Evolutionary conservation across 78 protist genomes (phyloP).

Genomic region (Dictyostelium capitatum): DNA sequence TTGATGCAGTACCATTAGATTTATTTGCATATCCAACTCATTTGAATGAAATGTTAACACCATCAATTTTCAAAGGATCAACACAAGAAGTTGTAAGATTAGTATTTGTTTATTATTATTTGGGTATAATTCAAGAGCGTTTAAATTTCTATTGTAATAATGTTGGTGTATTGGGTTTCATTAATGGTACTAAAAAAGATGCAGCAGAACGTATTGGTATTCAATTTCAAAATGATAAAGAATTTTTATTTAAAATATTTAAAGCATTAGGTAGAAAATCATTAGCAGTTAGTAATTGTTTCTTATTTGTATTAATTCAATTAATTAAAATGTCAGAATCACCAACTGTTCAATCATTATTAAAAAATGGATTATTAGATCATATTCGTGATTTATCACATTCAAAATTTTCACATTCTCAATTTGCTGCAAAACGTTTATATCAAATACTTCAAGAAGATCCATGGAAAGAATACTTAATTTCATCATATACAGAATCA

Average conservation of each 20-base stretch:
- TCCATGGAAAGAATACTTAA: slow-evolving; percentile 53
- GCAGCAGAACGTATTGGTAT: slow-evolving; percentile 31
- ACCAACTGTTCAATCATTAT: slow-evolving; percentile 31
- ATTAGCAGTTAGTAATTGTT: neutral
- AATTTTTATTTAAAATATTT: slow-evolving; percentile 29
- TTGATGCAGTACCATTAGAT: slow-evolving; percentile 76
- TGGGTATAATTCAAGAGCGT: slow-evolving; percentile 57
- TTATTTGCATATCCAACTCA: slow-evolving; percentile 49
- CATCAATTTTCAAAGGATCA: slow-evolving; percentile 34
- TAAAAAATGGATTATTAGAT: slow-evolving; percentile 20
- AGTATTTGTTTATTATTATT: slow-evolving; percentile 72
- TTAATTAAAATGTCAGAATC: slow-evolving; percentile 56
- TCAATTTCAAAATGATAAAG: slow-evolving; percentile 38
- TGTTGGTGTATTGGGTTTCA: neutral
- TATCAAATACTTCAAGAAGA: slow-evolving; percentile 57
- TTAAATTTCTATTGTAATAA: slow-evolving; percentile 30
- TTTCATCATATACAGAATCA: slow-evolving; percentile 6
- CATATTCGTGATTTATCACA: slow-evolving; percentile 50
- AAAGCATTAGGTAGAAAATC: slow-evolving; percentile 59
- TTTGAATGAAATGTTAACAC: slow-evolving; percentile 55
- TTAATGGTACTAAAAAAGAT: slow-evolving; percentile 18
- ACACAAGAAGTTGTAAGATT: slow-evolving; percentile 55
- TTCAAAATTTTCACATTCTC: slow-evolving; percentile 55
- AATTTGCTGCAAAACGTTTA: slow-evolving; percentile 55
- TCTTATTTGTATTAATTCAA: slow-evolving; percentile 58